phyloP scores from a whole-genome alignment of 139 green algal genomes.

The Helicosporidium sp. region DNA sequence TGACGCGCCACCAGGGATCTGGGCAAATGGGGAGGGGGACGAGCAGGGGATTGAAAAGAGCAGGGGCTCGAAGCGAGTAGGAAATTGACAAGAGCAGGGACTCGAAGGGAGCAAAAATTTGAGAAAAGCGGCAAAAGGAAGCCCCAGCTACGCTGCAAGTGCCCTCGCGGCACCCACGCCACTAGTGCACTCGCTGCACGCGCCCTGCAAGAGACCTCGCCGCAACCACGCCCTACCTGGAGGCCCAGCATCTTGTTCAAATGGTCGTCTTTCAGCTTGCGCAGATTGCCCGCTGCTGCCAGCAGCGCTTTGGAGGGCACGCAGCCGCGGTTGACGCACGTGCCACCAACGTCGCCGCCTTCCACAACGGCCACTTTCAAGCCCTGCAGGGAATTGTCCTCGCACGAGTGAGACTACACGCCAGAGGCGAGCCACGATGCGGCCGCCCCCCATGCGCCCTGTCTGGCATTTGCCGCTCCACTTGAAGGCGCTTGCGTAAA shows the following conservation, averaged over 20 bases:
- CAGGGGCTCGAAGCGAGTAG: too few species aligned
- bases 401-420: too few species aligned
- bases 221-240: slow-evolving; percentile 30
- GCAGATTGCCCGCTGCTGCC: slow-evolving; percentile 75
- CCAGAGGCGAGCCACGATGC: too few species aligned
- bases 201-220: not conserved
- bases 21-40: slow-evolving; percentile 3
- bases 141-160: too few species aligned
- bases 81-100: too few species aligned
- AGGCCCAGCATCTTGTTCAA: slow-evolving; percentile 88
- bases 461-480: too few species aligned
- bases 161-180: not conserved
- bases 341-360: slow-evolving; percentile 90
- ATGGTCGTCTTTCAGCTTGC: slow-evolving; percentile 73
- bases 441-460: too few species aligned
- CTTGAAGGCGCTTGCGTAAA: too few species aligned
- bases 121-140: too few species aligned
- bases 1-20: slow-evolving; percentile 55
- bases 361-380: slow-evolving; percentile 94
- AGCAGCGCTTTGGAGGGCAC: slow-evolving; percentile 94
- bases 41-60: too few species aligned
- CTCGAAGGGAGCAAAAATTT: too few species aligned
- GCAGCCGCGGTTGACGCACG: slow-evolving; percentile 98
- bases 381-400: slow-evolving; percentile 45
- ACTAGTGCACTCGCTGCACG: not conserved